A percentile compares a stretch with the other conserved stretches of the same genome.
Conservation (phyloP, 257 asterid genomes). For the Plantago ovata region DNA sequence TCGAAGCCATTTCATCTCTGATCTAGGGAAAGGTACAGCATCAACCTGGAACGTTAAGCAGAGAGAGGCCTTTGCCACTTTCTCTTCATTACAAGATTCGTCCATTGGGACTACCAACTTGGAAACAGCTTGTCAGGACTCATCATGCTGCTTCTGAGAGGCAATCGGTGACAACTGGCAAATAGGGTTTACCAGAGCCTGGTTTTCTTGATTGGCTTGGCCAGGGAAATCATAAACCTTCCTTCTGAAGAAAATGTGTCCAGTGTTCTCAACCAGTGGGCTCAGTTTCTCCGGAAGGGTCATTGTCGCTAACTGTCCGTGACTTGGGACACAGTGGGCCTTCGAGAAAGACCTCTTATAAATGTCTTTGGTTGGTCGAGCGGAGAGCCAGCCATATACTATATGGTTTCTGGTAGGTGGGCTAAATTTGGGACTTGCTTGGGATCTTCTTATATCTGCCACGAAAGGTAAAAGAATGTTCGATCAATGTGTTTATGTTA, state of each 20-base stretch:
- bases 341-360: constrained; percentile 46
- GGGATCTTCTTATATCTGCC: no score
- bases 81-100: no score
- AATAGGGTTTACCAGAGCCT: constrained; percentile 53
- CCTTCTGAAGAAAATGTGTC: constrained; percentile 37
- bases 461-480: no score
- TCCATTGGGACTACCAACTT: no score
- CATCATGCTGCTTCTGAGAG: constrained; percentile 21
- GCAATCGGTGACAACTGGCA: constrained; percentile 31
- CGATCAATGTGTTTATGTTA: no score
- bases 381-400: constrained; percentile 43
- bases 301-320: constrained; percentile 44
- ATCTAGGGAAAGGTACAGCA: constrained; percentile 51
- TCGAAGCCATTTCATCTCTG: constrained; percentile 54
- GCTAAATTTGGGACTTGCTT: no score
- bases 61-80: no score
- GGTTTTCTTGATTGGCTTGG: constrained; percentile 48
- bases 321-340: constrained; percentile 46
- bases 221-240: constrained; percentile 37
- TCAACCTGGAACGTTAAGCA: constrained; percentile 45
- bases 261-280: constrained; percentile 29
- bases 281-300: constrained; percentile 48
- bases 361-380: constrained; percentile 53
- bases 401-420: constrained; percentile 50
- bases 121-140: constrained; percentile 30